Evolutionary conservation across 345 rosid genomes (phyloP).

Genomic region (Lumnitzera littorea): DNA sequence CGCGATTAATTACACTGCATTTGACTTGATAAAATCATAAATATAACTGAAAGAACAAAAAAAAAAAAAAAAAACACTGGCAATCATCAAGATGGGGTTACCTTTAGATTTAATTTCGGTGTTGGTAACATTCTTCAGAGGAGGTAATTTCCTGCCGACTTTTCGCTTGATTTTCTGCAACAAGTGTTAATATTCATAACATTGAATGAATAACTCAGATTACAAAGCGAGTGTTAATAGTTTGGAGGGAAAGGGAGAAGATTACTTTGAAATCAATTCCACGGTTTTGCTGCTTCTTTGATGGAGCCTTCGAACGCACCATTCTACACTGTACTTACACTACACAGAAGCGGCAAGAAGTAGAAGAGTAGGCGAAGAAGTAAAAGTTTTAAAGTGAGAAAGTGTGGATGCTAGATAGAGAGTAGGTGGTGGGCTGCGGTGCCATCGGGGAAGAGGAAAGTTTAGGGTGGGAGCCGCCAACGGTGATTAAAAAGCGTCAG

Average conservation of each 20-base stretch:
- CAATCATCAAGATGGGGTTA: slow-evolving; percentile 5
- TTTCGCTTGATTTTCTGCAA: slow-evolving; percentile 84
- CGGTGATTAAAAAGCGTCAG: too few species aligned
- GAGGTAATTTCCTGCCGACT: slow-evolving; percentile 83
- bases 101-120: slow-evolving; percentile 88
- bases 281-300: slow-evolving; percentile 78
- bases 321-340: slow-evolving; percentile 15
- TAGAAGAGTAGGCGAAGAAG: too few species aligned
- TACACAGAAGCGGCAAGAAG: too few species aligned
- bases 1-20: too few species aligned
- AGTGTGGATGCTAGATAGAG: too few species aligned
- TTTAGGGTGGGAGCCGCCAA: too few species aligned
- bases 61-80: not conserved
- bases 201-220: not conserved
- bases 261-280: slow-evolving; percentile 77
- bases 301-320: slow-evolving; percentile 52
- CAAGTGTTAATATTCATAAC: not conserved
- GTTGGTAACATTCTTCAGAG: slow-evolving; percentile 77
- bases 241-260: slow-evolving; percentile 1
- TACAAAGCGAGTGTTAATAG: not conserved
- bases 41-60: not conserved
- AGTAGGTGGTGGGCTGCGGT: too few species aligned
- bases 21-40: not conserved
- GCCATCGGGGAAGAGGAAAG: too few species aligned
- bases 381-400: too few species aligned